Evolutionary conservation across 371 early-diverging fungal species (phyloP), one percentile per base, ranked within the genome.

Genomic region (Lichtheimia ramosa): DNA sequence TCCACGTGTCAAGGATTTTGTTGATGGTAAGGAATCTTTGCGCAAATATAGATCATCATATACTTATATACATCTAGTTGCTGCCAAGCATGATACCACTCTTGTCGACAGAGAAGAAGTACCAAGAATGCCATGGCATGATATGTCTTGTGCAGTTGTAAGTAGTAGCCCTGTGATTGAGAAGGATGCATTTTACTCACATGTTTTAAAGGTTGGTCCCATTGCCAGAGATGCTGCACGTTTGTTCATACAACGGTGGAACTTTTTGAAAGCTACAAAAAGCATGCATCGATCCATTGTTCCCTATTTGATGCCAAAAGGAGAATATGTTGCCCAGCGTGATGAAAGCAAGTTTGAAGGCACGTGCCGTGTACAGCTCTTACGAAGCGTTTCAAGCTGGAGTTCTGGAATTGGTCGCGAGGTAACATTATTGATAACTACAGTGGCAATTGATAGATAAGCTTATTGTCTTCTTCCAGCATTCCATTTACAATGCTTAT

Each of bases 101-200:
- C 54, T 89, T 16, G 79, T 93, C 5, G 78, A 87, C 54, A 70
- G 84, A 40, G 58, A 71, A 24, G 61, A 68, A 10, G 81, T 78
- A 10, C 84, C 93, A 13, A 87, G 96, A 54, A 92, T 97, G 95
- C 95, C 96, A n/a, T 97, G 97, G 97, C 96, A 96, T 72, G 97
- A 97, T 62, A 83, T 96, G 28, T 83, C 86, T 10, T 74, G 88
- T 61, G 88, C 80, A 40, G 81, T 91, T 77, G 83, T 74, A 64
- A 62, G 60, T 34, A 34, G n/a, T 13, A 34, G n/a, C 15, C n/a
- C 27, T 18, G 15, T 34, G 14, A 12, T 16, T 25, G 18, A 6
- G 2, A 15, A 13, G 15, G 16, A 40, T 55, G 18, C 14, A 24
- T 15, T 25, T 7, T 10, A 20, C 7, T 25, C 3, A 18, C 15